phyloP scores from a whole-genome alignment of 805 yeast genomes.

The Allodekkera sacchari region DNA sequence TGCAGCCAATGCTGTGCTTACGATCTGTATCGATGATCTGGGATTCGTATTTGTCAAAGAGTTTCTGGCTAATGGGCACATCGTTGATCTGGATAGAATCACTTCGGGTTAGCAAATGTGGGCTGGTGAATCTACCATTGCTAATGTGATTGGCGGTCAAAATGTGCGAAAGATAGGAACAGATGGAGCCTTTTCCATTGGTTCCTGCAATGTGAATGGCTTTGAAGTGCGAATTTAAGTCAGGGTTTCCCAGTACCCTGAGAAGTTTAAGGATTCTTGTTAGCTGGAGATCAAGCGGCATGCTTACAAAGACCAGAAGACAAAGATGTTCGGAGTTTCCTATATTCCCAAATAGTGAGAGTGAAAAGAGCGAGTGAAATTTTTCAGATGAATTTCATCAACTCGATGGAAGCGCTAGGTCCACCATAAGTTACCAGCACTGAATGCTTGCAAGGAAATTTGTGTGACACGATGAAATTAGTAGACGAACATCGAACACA shows the following conservation, averaged over 20 bases:
- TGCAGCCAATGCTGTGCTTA: conserved; percentile 46
- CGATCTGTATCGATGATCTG: conserved; percentile 35
- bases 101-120: conserved; percentile 65
- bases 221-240: conserved; percentile 35
- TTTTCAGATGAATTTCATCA: too few species aligned
- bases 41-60: conserved; percentile 38
- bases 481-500: too few species aligned
- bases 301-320: too few species aligned
- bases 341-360: too few species aligned
- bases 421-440: too few species aligned
- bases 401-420: too few species aligned
- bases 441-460: too few species aligned
- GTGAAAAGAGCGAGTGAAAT: too few species aligned
- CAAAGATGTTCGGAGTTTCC: too few species aligned
- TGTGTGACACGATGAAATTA: too few species aligned
- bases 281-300: conserved; percentile 56
- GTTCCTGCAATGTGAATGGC: conserved; percentile 95
- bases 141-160: conserved; percentile 38
- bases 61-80: conserved; percentile 36
- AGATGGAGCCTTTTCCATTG: conserved; percentile 92
- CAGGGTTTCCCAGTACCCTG: conserved; percentile 58
- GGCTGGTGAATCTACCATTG: conserved; percentile 83
- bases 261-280: conserved; percentile 40
- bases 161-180: conserved; percentile 69
- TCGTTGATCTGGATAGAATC: conserved; percentile 72